Conservation (phyloP, 2,329 filamentous ascomycete species). For the Coniosporium tulheliwenetii region DNA sequence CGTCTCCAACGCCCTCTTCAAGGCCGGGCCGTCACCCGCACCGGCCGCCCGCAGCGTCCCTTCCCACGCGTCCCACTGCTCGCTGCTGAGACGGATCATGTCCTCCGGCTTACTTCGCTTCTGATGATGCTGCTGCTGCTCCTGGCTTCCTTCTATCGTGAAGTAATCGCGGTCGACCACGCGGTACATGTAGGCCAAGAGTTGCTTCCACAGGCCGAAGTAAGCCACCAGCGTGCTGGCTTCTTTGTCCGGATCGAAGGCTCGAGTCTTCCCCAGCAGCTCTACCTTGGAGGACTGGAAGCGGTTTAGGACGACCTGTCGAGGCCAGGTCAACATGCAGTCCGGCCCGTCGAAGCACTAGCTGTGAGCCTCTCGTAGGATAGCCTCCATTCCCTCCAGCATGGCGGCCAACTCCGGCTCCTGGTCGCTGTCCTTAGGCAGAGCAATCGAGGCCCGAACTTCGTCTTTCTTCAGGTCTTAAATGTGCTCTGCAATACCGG, state of each 20-base stretch:
- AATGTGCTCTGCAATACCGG: slow-evolving; percentile 3
- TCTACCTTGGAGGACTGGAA: slow-evolving; percentile 1
- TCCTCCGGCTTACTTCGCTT: not conserved
- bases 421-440: slow-evolving; percentile 2
- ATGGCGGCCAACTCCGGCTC: too few relatives aligned
- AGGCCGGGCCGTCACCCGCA: too few relatives aligned
- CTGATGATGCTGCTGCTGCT: not conserved
- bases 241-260: too few relatives aligned
- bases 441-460: slow-evolving; percentile 2
- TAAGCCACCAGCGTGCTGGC: too few relatives aligned
- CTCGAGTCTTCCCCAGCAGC: slow-evolving; percentile 2
- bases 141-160: not conserved
- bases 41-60: not conserved
- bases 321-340: slow-evolving; percentile 5
- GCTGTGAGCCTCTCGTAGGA: slow-evolving; percentile 4
- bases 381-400: slow-evolving; percentile 1
- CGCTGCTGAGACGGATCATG: not conserved
- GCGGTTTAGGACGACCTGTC: slow-evolving; percentile 3
- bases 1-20: too few relatives aligned
- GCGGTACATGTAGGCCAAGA: not conserved
- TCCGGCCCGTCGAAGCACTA: slow-evolving; percentile 4
- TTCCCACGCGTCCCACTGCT: not conserved
- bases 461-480: slow-evolving; percentile 4
- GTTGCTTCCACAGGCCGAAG: too few relatives aligned
- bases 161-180: not conserved